Conservation (phyloP, 1,284 basidiomycete genomes). For the Sphaerobolus stellatus region DNA sequence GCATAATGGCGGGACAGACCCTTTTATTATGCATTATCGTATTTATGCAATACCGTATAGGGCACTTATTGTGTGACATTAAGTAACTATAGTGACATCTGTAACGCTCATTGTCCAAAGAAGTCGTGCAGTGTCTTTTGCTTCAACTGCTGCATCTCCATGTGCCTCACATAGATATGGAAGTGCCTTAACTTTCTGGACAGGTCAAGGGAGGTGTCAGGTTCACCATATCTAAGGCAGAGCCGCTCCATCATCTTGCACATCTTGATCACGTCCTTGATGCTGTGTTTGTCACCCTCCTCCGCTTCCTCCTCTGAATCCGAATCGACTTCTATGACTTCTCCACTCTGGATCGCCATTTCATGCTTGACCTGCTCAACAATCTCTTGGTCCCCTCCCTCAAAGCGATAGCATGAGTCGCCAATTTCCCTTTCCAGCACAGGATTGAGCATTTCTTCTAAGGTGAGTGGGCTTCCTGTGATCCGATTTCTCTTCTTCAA, state of each 20-base stretch:
- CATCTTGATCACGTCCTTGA: neutral
- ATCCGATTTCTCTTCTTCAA: no score
- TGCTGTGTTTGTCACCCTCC: no score
- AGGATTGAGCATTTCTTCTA: no score
- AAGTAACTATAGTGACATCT: no score
- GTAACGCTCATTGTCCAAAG: no score
- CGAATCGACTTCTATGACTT: neutral
- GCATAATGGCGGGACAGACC: neutral
- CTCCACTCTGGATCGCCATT: neutral
- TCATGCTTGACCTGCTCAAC: constrained; percentile 7
- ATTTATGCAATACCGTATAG: neutral
- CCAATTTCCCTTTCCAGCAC: constrained; percentile 22
- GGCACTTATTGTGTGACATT: no score
- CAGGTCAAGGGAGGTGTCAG: neutral
- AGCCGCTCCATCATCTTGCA: neutral
- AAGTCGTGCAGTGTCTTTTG: neutral
- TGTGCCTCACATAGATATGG: neutral
- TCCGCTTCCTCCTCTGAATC: neutral
- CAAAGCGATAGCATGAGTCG: constrained; percentile 15
- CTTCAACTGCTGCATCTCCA: neutral
- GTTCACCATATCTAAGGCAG: neutral
- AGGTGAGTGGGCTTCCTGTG: neutral
- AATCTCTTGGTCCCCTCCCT: constrained; percentile 22
- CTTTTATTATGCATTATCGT: neutral
- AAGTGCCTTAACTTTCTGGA: neutral